phyloP scores from a whole-genome alignment of 352 stramenopile genomes.

The Poterioochromonas sp. region DNA sequence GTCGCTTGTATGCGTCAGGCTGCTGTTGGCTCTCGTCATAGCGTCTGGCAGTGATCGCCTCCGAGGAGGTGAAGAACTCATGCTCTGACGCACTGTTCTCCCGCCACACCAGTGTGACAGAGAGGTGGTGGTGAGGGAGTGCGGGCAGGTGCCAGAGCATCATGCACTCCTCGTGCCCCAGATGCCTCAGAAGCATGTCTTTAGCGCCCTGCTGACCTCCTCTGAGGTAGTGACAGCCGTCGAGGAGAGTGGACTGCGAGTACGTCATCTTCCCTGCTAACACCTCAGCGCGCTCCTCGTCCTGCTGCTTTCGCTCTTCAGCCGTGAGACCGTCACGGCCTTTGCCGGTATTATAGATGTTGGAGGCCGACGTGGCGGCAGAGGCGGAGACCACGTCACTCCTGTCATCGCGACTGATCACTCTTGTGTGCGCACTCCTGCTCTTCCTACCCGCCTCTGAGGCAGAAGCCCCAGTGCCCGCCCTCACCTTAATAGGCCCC shows the following conservation, averaged over 20 bases:
- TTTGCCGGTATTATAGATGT: not conserved
- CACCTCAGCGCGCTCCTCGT: not conserved
- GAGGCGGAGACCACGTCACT: not conserved
- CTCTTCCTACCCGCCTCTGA: not conserved
- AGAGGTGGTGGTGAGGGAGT: not conserved
- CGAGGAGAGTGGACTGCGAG: not conserved
- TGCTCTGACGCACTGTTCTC: not conserved
- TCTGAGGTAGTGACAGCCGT: not conserved
- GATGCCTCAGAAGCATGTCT: not conserved
- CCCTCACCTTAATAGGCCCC: no score
- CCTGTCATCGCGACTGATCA: not conserved
- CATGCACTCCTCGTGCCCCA: constrained; percentile 6
- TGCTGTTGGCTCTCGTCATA: not conserved
- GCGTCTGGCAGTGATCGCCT: not conserved
- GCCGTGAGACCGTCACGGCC: not conserved
- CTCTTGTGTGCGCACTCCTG: not conserved
- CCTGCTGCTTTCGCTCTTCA: not conserved
- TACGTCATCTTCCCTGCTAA: not conserved
- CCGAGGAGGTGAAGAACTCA: not conserved
- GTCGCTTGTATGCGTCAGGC: not conserved
- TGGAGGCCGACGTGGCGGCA: not conserved
- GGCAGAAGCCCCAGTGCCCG: not conserved
- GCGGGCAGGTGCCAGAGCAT: not conserved
- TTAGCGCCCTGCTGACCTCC: not conserved
- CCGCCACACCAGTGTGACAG: not conserved